Percentiles rank a stretch among this genome's conserved stretches.
Conservation (phyloP, 176 grass and related monocot genomes). For the Oryza meyeriana region DNA sequence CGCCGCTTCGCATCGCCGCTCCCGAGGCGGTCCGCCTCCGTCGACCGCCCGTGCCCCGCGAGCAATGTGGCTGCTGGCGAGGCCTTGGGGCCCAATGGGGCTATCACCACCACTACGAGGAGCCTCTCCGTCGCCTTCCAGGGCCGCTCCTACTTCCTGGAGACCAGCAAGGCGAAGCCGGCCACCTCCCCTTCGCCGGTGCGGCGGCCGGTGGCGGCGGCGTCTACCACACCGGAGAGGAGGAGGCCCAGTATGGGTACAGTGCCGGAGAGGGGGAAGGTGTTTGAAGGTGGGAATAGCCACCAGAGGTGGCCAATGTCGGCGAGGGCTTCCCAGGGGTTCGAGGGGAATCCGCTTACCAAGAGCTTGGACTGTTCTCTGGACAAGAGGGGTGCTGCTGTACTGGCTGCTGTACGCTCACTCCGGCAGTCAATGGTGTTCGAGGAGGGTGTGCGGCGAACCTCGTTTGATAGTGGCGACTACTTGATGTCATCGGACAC, state of each 20-base stretch:
- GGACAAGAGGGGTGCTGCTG: constrained; percentile 52
- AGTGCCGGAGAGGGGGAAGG: constrained; percentile 45
- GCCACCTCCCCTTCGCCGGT: constrained; percentile 56
- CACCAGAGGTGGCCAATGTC: constrained; percentile 71
- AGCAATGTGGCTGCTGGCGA: constrained; percentile 23
- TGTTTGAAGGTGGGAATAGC: constrained; percentile 27
- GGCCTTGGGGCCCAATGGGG: constrained; percentile 22
- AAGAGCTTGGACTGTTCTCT: constrained; percentile 87
- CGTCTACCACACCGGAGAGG: constrained; percentile 53
- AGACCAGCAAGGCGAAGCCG: constrained; percentile 68
- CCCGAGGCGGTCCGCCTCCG: constrained; percentile 65
- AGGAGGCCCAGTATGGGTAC: constrained; percentile 26
- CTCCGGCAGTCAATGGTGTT: constrained; percentile 74
- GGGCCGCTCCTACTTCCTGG: constrained; percentile 85
- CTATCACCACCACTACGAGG: constrained; percentile 63
- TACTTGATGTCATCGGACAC: constrained; percentile 74
- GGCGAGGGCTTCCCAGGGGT: constrained; percentile 45
- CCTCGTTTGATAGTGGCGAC: constrained; percentile 54
- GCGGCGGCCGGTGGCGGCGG: constrained; percentile 42
- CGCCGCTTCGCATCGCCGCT: constrained; percentile 64
- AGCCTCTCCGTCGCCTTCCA: constrained; percentile 99
- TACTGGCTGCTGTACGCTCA: constrained; percentile 60
- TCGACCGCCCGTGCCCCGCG: constrained; percentile 47
- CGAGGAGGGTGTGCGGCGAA: constrained; percentile 36
- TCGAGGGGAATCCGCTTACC: constrained; percentile 58